These are phyloP conservation scores for Zygotorulaspora florentina DNA, from an alignment of 805 yeast genomes.

Conservation along the genomic window DNA sequence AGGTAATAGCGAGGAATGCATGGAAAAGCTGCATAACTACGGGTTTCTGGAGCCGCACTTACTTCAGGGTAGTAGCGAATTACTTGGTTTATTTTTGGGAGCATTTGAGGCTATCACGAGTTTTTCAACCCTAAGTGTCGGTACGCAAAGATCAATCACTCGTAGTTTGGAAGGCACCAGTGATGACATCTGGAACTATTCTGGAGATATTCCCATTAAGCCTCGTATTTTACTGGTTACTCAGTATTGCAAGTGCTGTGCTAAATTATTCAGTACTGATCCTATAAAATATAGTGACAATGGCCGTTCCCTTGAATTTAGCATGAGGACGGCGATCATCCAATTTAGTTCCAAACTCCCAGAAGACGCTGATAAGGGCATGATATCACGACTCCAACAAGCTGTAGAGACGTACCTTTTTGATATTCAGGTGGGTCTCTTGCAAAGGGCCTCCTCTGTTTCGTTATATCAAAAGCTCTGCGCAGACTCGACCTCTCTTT, in stretches of 20 bases:
- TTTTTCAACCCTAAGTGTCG: constrained; percentile 16
- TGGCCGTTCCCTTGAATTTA: constrained; percentile 5
- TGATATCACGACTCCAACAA: constrained; percentile 2
- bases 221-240: constrained; percentile 6
- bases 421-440: constrained; percentile 13
- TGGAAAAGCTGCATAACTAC: constrained; percentile 20
- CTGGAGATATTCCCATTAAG: constrained; percentile 1
- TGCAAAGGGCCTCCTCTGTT: constrained; percentile 9
- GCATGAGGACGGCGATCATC: constrained; percentile 4
- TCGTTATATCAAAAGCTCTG: constrained; percentile 18
- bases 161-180: constrained; percentile 7
- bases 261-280: constrained; percentile 6
- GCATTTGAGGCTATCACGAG: constrained; percentile 14
- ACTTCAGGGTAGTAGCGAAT: constrained; percentile 3
- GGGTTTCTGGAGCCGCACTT: constrained; percentile 12
- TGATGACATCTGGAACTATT: not conserved
- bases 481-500: constrained; percentile 12
- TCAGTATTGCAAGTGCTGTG: constrained; percentile 14
- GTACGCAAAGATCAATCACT: constrained; percentile 6
- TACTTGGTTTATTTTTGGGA: constrained; percentile 18
- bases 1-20: constrained; percentile 21
- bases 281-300: not conserved
- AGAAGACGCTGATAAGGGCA: not conserved
- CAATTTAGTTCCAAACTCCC: not conserved
- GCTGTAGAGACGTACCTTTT: constrained; percentile 17